phyloP scores from a whole-genome alignment of 192 early-diverging fungal species.

The Backusella tarrabulga region DNA sequence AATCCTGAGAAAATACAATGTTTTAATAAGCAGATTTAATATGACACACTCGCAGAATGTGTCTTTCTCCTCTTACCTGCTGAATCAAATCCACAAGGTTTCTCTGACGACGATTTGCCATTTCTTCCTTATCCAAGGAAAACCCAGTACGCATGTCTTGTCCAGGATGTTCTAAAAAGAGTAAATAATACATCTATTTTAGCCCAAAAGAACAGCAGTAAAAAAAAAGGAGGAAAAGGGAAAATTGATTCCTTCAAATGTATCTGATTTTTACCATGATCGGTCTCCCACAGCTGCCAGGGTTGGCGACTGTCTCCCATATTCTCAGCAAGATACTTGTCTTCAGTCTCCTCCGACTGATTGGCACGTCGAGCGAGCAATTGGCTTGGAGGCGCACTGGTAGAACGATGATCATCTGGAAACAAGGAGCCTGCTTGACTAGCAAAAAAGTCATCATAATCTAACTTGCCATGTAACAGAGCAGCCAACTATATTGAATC shows the following conservation, averaged over 20 bases:
- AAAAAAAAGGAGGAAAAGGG: neutral
- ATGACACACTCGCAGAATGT: no score
- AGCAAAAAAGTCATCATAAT: conserved; percentile 31
- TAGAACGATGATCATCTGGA: conserved; percentile 61
- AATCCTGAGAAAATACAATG: conserved; percentile 29
- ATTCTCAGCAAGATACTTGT: conserved; percentile 11
- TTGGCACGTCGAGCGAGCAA: conserved; percentile 9
- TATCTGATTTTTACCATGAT: neutral
- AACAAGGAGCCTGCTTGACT: conserved; percentile 13
- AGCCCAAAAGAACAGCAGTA: neutral
- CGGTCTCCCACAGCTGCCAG: conserved; percentile 24
- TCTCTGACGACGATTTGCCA: conserved; percentile 9
- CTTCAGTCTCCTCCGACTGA: neutral
- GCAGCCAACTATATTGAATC: conserved; percentile 34
- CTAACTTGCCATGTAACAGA: conserved; percentile 51
- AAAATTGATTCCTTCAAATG: no score
- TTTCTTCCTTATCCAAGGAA: conserved; percentile 17
- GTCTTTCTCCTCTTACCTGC: conserved; percentile 22
- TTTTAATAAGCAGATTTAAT: no score
- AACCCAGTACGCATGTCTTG: conserved; percentile 17
- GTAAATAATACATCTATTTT: neutral
- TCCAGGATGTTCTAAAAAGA: conserved; percentile 6
- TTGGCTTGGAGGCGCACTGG: conserved; percentile 69
- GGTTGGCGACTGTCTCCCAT: conserved; percentile 1
- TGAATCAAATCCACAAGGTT: conserved; percentile 38